These are phyloP conservation scores for Trypanosomatidae sp. DNA, from an alignment of 208 protist species.

Conservation along the genomic window DNA sequence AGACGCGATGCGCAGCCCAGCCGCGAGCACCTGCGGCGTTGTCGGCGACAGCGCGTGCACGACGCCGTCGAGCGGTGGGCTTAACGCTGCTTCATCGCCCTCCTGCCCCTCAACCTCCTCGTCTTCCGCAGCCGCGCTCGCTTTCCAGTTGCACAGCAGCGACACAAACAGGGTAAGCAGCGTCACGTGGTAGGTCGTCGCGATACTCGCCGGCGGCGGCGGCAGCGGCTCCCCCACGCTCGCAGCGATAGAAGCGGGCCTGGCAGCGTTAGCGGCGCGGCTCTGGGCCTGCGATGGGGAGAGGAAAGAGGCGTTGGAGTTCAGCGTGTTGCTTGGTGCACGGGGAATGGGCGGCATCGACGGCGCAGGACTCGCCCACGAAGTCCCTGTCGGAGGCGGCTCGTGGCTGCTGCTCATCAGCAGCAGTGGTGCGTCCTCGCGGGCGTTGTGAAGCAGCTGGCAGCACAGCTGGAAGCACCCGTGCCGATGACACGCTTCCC, in stretches of 20 bases:
- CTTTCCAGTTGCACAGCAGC: conserved; percentile 49
- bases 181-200: conserved; percentile 33
- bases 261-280: not conserved
- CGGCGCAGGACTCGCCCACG: not conserved
- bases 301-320: not conserved
- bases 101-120: not conserved
- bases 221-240: too few species aligned
- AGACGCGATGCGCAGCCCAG: conserved; percentile 24
- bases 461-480: conserved; percentile 65
- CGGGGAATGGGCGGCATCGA: conserved; percentile 3
- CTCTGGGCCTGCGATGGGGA: not conserved
- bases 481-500: conserved; percentile 45
- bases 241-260: too few species aligned
- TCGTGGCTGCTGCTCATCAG: conserved; percentile 14
- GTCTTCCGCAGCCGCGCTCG: not conserved
- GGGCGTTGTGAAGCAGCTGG: conserved; percentile 47
- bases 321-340: not conserved
- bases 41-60: conserved; percentile 34
- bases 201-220: conserved; percentile 17
- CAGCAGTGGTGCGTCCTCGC: conserved; percentile 21
- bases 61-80: conserved; percentile 26
- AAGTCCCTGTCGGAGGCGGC: not conserved
- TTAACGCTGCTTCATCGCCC: not conserved
- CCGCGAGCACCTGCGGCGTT: conserved; percentile 21
- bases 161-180: conserved; percentile 47